Base-by-base conservation (phyloP, 495 filamentous ascomycete species). In the Chaetomium cochliodes region DNA sequence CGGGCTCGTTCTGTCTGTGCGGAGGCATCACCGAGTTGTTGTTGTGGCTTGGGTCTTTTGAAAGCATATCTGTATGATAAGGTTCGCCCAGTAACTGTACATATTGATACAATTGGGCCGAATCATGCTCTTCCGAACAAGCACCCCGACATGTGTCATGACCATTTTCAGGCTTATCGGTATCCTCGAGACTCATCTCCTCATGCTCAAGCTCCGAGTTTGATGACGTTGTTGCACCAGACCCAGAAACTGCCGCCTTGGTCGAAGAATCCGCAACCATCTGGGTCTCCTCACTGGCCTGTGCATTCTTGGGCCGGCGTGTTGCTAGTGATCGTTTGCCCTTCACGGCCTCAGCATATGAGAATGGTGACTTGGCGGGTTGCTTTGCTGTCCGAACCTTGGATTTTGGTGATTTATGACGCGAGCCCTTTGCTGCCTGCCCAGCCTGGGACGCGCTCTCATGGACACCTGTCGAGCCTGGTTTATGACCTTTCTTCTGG, bases 281-380 rank as follows among this genome's bases (percentile, higher is more conserved):
- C 6, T 18, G 5, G 39, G 28, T n/a, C 41, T 20, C 22, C 1
- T 13, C 25, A 0, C n/a, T 15, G 11, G 41, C 12, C 25, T 37
- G 18, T 15, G 1, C 60, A 2, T 58, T 23, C 42, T 2, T 58
- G 28, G 2, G 12, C 12, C 15, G 37, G 9, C 20, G 28, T 0
- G 26, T 4, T 13, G 25, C 25, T 12, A 13, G 8, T 22, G 33
- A 49, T 50, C 26, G 0, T 22, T 37, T 50, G n/a, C 58, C 67
- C 42, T 63, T 63, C 11, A 60, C 54, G 16, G 62, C 63, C 18
- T 65, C 63, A 2, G 63, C 63, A 60, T 65, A 69, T 7, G 65
- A 67, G 3, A 67, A 51, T 7, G 18, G 9, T 8, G 57, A 8
- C 20, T 28, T 46, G 4, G 39, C 3, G n/a, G 20, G 18, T n/a